phyloP scores from a whole-genome alignment of 805 yeast genomes.

The Sugiyamaella marilandica region DNA sequence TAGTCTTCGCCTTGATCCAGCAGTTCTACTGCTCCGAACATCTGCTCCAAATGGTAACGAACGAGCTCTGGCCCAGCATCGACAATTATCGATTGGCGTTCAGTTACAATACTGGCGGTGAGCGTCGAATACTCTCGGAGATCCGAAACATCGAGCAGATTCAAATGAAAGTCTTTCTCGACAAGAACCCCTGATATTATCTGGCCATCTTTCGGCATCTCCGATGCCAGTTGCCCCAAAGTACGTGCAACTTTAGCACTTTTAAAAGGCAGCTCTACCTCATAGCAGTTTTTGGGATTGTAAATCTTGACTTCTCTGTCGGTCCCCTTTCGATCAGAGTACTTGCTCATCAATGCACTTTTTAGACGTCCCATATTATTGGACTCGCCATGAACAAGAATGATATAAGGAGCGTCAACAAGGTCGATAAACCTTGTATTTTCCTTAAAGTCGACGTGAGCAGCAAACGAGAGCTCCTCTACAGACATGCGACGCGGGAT shows the following conservation, averaged over 20 bases:
- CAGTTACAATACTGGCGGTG: conserved; percentile 78
- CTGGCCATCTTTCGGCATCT: conserved; percentile 41
- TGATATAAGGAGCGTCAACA: conserved; percentile 78
- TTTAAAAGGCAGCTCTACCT: conserved; percentile 67
- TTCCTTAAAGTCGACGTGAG: conserved; percentile 95
- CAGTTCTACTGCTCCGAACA: conserved; percentile 84
- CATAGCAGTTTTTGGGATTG: conserved; percentile 89
- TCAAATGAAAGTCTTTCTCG: conserved; percentile 84
- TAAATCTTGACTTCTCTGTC: conserved; percentile 86
- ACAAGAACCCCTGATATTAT: conserved; percentile 79
- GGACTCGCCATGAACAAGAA: conserved; percentile 94
- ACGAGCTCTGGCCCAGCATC: conserved; percentile 77
- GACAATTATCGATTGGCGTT: conserved; percentile 71
- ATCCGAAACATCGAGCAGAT: conserved; percentile 77
- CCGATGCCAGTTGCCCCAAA: conserved; percentile 52
- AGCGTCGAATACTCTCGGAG: conserved; percentile 83
- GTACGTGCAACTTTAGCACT: conserved; percentile 83
- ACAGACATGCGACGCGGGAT: conserved; percentile 84
- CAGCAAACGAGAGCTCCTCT: conserved; percentile 98
- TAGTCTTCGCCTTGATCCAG: conserved; percentile 44
- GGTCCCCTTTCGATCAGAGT: conserved; percentile 73
- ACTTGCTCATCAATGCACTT: conserved; percentile 85
- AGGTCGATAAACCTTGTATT: conserved; percentile 86
- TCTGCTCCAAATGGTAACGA: conserved; percentile 85
- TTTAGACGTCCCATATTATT: conserved; percentile 98